A percentile compares a stretch with the other conserved stretches of the same genome.
Conservation (phyloP, 1,284 basidiomycete species). For the Phlebopus sp. region DNA sequence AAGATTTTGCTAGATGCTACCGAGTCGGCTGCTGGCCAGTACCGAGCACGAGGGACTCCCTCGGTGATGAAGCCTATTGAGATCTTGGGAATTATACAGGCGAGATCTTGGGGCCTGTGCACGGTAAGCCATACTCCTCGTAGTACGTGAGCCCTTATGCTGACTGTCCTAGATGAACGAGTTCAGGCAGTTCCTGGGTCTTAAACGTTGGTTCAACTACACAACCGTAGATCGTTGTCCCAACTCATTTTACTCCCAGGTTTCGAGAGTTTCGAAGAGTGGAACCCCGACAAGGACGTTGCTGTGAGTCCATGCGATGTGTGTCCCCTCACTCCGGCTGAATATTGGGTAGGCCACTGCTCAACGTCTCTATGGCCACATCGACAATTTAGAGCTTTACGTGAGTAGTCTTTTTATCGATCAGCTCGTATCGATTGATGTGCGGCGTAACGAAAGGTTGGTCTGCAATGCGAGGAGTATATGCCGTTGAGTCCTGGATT, state of each 20-base stretch:
- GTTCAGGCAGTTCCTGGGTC: slow-evolving; percentile 48
- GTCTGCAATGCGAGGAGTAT: slow-evolving; percentile 50
- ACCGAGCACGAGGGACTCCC: slow-evolving; percentile 42
- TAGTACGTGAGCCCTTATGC: no score
- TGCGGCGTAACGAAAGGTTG: slow-evolving; percentile 20
- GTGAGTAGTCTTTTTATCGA: slow-evolving; percentile 7
- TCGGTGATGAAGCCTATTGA: slow-evolving; percentile 43
- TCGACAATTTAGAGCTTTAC: slow-evolving; percentile 53
- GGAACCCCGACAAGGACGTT: slow-evolving; percentile 52
- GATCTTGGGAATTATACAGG: slow-evolving; percentile 44
- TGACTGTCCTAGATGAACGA: slow-evolving; percentile 47
- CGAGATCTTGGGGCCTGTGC: slow-evolving; percentile 39
- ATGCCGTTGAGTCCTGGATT: slow-evolving; percentile 46
- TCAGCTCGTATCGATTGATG: no score
- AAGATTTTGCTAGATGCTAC: slow-evolving; percentile 42
- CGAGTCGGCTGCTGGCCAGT: slow-evolving; percentile 40
- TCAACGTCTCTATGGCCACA: slow-evolving; percentile 47
- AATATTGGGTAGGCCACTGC: slow-evolving; percentile 33
- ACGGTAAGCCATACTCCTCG: background rate
- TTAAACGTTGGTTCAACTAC: slow-evolving; percentile 36
- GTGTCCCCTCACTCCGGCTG: slow-evolving; percentile 7
- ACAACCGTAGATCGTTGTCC: background rate
- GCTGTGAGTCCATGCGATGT: slow-evolving; percentile 17
- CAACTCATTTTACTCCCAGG: slow-evolving; percentile 19
- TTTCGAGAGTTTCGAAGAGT: slow-evolving; percentile 51